These are phyloP conservation scores for Boletus speciosus DNA, from an alignment of 768 basidiomycete species.

Conservation along the genomic window DNA sequence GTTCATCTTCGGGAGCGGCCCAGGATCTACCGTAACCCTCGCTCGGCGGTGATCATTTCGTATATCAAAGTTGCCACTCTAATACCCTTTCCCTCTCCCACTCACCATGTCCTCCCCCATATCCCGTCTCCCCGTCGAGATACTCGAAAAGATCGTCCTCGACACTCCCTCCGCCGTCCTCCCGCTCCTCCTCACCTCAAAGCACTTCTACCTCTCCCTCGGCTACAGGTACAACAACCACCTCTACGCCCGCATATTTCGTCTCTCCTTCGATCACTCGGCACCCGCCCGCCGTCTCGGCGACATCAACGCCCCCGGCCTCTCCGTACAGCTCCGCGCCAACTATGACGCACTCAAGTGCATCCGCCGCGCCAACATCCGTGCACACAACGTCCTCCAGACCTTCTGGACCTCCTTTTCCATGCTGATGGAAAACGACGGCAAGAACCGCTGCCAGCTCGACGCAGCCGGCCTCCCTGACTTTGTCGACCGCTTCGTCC, in stretches of 20 bases:
- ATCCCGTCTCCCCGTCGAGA: slow-evolving; percentile 38
- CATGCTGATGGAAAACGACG: slow-evolving; percentile 67
- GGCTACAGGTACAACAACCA: slow-evolving; percentile 17
- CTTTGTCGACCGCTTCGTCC: slow-evolving; percentile 46
- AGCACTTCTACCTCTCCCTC: slow-evolving; percentile 38
- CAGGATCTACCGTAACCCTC: not conserved
- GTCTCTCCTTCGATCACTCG: slow-evolving; percentile 50
- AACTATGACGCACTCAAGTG: slow-evolving; percentile 33
- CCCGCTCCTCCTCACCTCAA: slow-evolving; percentile 47
- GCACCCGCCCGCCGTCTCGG: slow-evolving; percentile 52
- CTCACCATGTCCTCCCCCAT: slow-evolving; percentile 24
- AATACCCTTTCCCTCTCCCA: slow-evolving; percentile 3
- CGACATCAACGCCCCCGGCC: slow-evolving; percentile 35
- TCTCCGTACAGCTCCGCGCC: slow-evolving; percentile 38
- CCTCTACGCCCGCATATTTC: slow-evolving; percentile 55
- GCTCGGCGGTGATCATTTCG: slow-evolving; percentile 7
- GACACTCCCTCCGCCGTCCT: slow-evolving; percentile 42
- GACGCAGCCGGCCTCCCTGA: slow-evolving; percentile 46
- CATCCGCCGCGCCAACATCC: slow-evolving; percentile 33
- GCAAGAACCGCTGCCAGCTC: slow-evolving; percentile 57
- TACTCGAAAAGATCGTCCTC: slow-evolving; percentile 51
- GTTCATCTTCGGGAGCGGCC: not conserved
- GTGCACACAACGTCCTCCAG: slow-evolving; percentile 29
- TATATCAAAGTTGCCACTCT: slow-evolving; percentile 12
- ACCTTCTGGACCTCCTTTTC: slow-evolving; percentile 48